phyloP scores from a whole-genome alignment of 2,329 filamentous ascomycete genomes.

The Cordyceps pruinosa region DNA sequence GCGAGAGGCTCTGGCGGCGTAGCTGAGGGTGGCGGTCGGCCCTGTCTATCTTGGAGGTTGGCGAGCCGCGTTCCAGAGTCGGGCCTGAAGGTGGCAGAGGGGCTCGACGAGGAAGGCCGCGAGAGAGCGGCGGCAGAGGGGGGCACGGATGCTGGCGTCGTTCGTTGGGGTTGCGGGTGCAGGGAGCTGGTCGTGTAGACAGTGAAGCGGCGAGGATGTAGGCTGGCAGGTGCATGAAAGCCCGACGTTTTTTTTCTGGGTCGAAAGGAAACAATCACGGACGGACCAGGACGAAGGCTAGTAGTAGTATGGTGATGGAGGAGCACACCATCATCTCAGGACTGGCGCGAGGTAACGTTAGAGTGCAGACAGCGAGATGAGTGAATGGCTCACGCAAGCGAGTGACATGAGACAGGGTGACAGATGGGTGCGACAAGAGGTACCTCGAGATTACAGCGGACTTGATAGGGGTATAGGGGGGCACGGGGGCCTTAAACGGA shows the following conservation, averaged over 20 bases:
- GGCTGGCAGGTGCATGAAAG: conserved; percentile 9
- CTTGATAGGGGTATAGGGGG: conserved; percentile 1
- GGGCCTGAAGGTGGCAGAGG: background rate
- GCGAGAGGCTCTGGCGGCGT: background rate
- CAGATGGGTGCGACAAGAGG: background rate
- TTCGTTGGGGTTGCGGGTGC: conserved; percentile 1
- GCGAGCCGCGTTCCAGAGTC: conserved; percentile 3
- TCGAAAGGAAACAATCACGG: background rate
- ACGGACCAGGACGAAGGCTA: background rate
- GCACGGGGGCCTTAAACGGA: background rate
- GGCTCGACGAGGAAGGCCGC: conserved; percentile 1
- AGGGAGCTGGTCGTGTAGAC: background rate
- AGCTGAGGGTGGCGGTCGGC: background rate
- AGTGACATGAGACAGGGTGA: background rate
- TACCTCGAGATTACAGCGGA: background rate
- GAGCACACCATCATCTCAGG: conserved; percentile 7
- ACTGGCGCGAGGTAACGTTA: background rate
- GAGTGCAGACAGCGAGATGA: background rate
- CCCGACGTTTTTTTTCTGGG: background rate
- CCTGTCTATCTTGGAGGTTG: background rate
- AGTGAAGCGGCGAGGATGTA: conserved; percentile 5
- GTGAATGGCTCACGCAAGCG: background rate
- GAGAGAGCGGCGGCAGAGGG: background rate
- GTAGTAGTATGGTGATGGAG: background rate
- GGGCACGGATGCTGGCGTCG: background rate